These are phyloP conservation scores for Phytophthora aleatoria DNA, from an alignment of 352 stramenopile species.

Conservation along the genomic window DNA sequence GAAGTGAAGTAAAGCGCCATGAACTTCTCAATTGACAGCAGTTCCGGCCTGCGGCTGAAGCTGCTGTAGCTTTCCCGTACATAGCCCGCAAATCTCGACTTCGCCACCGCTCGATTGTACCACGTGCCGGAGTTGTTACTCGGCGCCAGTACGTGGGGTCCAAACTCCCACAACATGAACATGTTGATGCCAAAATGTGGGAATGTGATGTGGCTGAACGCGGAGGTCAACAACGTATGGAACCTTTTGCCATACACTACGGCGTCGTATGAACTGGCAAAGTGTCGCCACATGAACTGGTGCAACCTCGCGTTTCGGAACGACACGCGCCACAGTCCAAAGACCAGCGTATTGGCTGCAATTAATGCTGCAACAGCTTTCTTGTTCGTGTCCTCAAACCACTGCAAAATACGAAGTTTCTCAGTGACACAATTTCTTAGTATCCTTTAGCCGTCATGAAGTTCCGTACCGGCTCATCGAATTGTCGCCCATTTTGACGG, in stretches of 20 bases:
- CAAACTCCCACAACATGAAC: constrained; percentile 91
- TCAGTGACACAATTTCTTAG: not conserved
- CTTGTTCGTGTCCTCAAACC: constrained; percentile 70
- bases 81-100: constrained; percentile 54
- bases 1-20: constrained; percentile 73
- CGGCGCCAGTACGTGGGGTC: constrained; percentile 62
- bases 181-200: constrained; percentile 87
- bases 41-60: constrained; percentile 32
- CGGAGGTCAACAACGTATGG: constrained; percentile 77
- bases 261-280: constrained; percentile 82
- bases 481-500: constrained; percentile 24
- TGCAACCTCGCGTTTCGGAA: constrained; percentile 50
- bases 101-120: constrained; percentile 55
- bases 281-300: constrained; percentile 83
- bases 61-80: constrained; percentile 37
- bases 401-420: constrained; percentile 16
- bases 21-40: constrained; percentile 69
- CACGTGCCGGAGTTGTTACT: constrained; percentile 48
- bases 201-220: constrained; percentile 86
- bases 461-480: constrained; percentile 29
- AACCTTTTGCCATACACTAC: constrained; percentile 67
- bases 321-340: constrained; percentile 77
- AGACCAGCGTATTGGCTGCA: constrained; percentile 68
- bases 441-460: not conserved
- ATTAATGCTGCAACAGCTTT: constrained; percentile 69